phyloP scores from a whole-genome alignment of 148 eudicot species.

The Nepenthes mirabilis region DNA sequence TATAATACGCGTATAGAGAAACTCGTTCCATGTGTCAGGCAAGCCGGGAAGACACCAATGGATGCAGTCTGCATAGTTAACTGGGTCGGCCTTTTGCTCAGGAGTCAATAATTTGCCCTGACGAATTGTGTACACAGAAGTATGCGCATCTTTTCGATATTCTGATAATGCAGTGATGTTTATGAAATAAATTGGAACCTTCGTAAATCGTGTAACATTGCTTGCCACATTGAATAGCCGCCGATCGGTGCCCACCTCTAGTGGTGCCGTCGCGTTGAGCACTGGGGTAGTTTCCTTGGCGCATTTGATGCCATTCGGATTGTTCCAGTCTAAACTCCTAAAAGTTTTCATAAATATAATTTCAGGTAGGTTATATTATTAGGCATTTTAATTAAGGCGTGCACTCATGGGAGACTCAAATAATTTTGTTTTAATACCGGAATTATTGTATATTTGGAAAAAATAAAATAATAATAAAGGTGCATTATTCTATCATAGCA shows the following conservation, averaged over 20 bases:
- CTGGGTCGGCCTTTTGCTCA: constrained; percentile 68
- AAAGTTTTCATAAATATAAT: neutral
- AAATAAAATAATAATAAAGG: too few species aligned
- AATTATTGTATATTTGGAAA: too few species aligned
- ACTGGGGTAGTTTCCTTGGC: constrained; percentile 78
- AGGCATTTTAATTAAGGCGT: too few species aligned
- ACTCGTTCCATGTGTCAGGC: constrained; percentile 95
- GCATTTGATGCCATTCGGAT: constrained; percentile 84
- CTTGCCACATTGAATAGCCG: constrained; percentile 48
- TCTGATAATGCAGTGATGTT: constrained; percentile 79
- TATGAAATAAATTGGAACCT: constrained; percentile 53
- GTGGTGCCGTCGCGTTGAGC: constrained; percentile 43
- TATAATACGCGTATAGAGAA: constrained; percentile 64
- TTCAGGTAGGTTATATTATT: too few species aligned
- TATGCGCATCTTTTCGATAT: constrained; percentile 86
- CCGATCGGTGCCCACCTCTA: constrained; percentile 70
- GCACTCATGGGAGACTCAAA: too few species aligned
- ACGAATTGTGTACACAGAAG: constrained; percentile 74
- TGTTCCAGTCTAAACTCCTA: constrained; percentile 86
- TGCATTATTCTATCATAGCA: too few species aligned
- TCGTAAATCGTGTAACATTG: constrained; percentile 50
- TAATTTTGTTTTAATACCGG: too few species aligned
- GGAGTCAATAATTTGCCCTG: constrained; percentile 71
- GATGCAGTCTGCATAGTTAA: constrained; percentile 67
- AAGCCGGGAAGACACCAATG: constrained; percentile 97